phyloP scores from a whole-genome alignment of 2,329 filamentous ascomycete species.

The Colletotrichum sp. region DNA sequence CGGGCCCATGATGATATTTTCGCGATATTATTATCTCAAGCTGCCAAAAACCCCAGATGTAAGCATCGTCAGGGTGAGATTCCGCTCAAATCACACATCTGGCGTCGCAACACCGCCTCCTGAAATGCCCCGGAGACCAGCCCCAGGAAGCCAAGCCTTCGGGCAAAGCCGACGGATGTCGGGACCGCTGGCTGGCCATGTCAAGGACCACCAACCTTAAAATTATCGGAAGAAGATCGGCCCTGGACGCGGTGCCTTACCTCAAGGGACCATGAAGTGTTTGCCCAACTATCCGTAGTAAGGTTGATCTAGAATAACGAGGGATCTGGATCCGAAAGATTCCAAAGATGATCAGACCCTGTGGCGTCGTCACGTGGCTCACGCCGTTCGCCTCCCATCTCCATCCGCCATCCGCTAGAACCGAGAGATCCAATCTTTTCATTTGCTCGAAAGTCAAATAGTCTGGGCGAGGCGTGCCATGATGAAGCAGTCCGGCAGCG shows the following conservation, averaged over 20 bases:
- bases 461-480: background rate
- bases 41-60: background rate
- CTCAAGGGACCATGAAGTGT: background rate
- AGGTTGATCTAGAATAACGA: background rate
- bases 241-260: background rate
- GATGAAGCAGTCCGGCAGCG: background rate
- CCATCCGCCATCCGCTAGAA: background rate
- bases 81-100: background rate
- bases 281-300: background rate
- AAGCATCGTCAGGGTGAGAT: background rate
- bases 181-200: background rate
- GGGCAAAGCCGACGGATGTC: background rate
- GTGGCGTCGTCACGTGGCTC: background rate
- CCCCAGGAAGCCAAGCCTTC: background rate
- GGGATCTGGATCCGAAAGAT: background rate
- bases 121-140: background rate
- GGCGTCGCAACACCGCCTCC: background rate
- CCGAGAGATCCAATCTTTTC: background rate
- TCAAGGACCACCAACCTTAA: background rate
- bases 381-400: background rate
- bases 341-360: background rate
- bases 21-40: background rate
- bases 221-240: background rate
- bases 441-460: background rate
- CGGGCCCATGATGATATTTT: background rate